Evolutionary conservation across 805 yeast species (phyloP), one percentile per base, ranked within the genome.

Genomic region (Ogataea corticis): DNA sequence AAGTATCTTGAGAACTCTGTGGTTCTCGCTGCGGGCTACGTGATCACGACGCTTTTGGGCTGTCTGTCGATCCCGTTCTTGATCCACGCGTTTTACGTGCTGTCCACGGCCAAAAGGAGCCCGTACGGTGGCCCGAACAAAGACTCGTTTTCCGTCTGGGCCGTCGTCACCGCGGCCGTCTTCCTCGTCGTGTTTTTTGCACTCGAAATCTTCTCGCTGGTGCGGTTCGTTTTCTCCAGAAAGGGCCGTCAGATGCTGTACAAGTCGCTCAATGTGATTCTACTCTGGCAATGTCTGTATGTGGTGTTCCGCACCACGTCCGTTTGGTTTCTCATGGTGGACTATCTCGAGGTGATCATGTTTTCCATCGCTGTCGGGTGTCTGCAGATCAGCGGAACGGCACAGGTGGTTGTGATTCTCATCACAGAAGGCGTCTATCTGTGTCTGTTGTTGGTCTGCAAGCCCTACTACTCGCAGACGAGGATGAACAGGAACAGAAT

Each of bases 261-360:
- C 52, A 71, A 80, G 3, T 76, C 81, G 1, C 63, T 76, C 44
- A 70, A 66, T 42, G 61, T 71, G 5, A 70, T 78, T 32, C 64
- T 76, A 41, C 43, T 70, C 2, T 79, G 82, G 81, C 69, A 75
- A 3, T 62, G 65, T 38, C 54, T 68, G 18, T 79, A 77, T 56
- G 66, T 69, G 43, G 62, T 65, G 14, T 75, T 71, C 55, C 66
- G 69, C 18, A 80, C 82, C 1, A 57, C 65, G 13, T 61, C 64
- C 46, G 66, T 72, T 1, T 61, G 58, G 41, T 77, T 63, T 50
- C 67, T 71, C 12, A 51, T 67, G 2, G 51, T 71, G 28, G 79
- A 76, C 31, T 56, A 63, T 11, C 18, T 60, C 0, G 63, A 63
- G 13, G 38, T 67, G 3, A 27, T 76, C 1, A 14, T 70, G 1